Evolutionary conservation across 805 yeast genomes (phyloP), one percentile per base, ranked within the genome.

Genomic region (Vanderwaltozyma verrucispora): DNA sequence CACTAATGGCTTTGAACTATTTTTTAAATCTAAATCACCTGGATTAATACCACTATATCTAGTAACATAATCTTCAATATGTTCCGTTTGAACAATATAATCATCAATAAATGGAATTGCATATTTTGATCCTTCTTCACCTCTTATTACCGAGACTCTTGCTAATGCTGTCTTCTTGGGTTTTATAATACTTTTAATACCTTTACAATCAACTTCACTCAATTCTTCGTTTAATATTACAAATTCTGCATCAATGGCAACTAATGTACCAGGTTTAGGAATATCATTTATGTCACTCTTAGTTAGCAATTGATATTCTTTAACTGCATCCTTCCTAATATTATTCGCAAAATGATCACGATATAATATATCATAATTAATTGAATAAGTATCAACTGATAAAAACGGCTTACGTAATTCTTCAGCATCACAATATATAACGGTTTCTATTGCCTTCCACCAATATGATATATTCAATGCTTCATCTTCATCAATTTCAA

Each of bases 171-270:
- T 69, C 36, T 74, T 71, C 34, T 77, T 77, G 0, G 98, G 96
- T 41, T 77, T 72, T 5, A 87, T 69, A 26, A 89, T 59, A 5
- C 74, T 70, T 44, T 78, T 77, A 5, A 69, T 51, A 0, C 97
- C 96, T 43, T 75, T 75, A 37, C 79, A 75, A 37, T 75, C 74
- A 33, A 89, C 72, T 51, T 88, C 96, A 31, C 75, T 72, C 43
- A 80, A 75, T 47, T 87, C 96, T 4, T 82, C 82, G 34, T 77
- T 74, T 24, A 88, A 56, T 23, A 78, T 72, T 3, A 92, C 97
- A 67, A 94, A 92, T 59, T 92, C 99, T 0, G 99, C 96, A 65
- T 92, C 99, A 40, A 92, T 80, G 0, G 97, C 98, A 15, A 89
- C 78, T 28, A 87, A 56, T 1, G 84, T 67, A 0, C 95, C 95